A percentile compares a stretch with the other conserved stretches of the same genome.
Conservation (phyloP, 768 basidiomycete genomes). For the Zangia roseola region DNA sequence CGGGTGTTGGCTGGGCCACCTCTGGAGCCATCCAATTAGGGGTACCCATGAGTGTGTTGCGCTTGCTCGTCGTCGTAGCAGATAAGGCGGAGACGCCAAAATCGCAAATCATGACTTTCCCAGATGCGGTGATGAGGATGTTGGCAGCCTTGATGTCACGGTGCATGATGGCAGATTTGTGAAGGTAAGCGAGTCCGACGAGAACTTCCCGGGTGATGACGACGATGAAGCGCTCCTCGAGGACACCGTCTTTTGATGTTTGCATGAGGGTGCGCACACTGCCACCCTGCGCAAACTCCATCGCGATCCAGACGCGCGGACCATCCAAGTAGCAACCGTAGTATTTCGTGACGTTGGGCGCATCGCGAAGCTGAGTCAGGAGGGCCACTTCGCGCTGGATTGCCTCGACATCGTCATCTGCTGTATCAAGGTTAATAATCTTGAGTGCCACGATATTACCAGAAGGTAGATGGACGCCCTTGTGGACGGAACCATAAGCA, state of each 20-base stretch:
- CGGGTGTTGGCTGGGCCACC: constrained; percentile 83
- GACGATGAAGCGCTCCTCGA: constrained; percentile 89
- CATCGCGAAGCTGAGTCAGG: constrained; percentile 84
- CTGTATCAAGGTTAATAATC: constrained; percentile 96
- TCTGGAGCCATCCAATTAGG: constrained; percentile 99
- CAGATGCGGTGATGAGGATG: constrained; percentile 82
- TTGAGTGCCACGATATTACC: constrained; percentile 94
- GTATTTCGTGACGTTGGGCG: constrained; percentile 91
- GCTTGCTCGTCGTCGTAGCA: constrained; percentile 79
- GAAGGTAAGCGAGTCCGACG: constrained; percentile 82
- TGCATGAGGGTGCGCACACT: constrained; percentile 94
- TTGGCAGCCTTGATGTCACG: constrained; percentile 98
- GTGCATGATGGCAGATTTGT: constrained; percentile 93
- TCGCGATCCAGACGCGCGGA: constrained; percentile 96
- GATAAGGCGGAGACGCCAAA: constrained; percentile 97
- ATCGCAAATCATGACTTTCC: constrained; percentile 95
- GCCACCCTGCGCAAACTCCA: constrained; percentile 97
- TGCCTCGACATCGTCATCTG: constrained; percentile 94
- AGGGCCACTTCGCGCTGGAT: constrained; percentile 96
- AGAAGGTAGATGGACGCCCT: constrained; percentile 78
- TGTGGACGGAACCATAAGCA: constrained; percentile 94
- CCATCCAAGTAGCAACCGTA: constrained; percentile 96
- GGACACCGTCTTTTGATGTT: constrained; percentile 63
- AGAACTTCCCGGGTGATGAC: constrained; percentile 90
- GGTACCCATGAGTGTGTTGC: constrained; percentile 95